phyloP scores from a whole-genome alignment of 2,329 filamentous ascomycete species.

The Grosmannia serpens region DNA sequence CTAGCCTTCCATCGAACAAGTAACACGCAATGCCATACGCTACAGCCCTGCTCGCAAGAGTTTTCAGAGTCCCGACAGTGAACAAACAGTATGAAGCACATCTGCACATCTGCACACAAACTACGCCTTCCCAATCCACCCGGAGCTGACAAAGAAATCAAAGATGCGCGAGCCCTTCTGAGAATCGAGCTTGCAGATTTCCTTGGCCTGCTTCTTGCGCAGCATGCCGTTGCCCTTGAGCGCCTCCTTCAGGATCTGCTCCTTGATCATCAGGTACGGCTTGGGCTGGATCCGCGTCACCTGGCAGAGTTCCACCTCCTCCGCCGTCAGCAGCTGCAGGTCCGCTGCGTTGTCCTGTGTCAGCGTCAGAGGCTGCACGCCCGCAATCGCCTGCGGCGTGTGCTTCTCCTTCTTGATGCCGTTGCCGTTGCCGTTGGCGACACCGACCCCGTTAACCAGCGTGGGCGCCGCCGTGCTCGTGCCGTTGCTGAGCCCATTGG shows the following conservation, averaged over 20 bases:
- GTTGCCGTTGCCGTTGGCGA: constrained; percentile 21
- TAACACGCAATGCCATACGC: not conserved
- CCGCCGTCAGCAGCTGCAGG: constrained; percentile 70
- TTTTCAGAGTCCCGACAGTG: not conserved
- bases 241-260: constrained; percentile 80
- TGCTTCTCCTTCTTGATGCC: constrained; percentile 37
- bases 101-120: not conserved
- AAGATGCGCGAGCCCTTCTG: constrained; percentile 80
- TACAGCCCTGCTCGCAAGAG: not conserved
- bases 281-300: constrained; percentile 80
- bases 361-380: constrained; percentile 53
- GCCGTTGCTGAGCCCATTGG: constrained; percentile 22
- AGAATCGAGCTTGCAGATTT: constrained; percentile 72
- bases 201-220: constrained; percentile 88
- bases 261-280: constrained; percentile 89
- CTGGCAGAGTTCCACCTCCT: constrained; percentile 80
- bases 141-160: constrained; percentile 87
- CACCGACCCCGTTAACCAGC: constrained; percentile 8
- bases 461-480: constrained; percentile 11
- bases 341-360: constrained; percentile 70
- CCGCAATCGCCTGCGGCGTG: constrained; percentile 44
- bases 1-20: not conserved
- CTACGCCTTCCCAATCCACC: constrained; percentile 80
- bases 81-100: not conserved
- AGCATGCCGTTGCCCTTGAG: constrained; percentile 77